A percentile compares a stretch with the other conserved stretches of the same genome.
These are phyloP conservation scores for Clarireedia hainanense DNA, from an alignment of 2,329 filamentous ascomycete genomes.

Conservation along the genomic window DNA sequence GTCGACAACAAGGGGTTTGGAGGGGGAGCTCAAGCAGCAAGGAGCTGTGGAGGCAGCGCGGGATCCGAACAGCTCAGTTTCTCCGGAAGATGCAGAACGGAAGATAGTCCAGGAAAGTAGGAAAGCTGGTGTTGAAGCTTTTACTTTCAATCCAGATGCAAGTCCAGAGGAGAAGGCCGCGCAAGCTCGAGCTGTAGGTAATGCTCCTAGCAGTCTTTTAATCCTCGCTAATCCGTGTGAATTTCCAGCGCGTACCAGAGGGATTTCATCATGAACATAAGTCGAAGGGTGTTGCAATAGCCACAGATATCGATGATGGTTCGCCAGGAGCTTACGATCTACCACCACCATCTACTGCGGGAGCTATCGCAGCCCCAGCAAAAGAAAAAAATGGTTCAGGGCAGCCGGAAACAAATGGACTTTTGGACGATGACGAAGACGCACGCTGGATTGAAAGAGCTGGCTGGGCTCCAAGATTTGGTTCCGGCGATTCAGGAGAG, in stretches of 20 bases:
- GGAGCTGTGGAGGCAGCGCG: constrained; percentile 70
- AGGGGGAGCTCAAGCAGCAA: constrained; percentile 68
- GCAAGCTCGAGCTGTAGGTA: constrained; percentile 66
- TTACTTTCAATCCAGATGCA: constrained; percentile 81
- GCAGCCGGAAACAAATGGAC: constrained; percentile 36
- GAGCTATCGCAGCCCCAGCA: constrained; percentile 47
- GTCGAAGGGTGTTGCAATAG: constrained; percentile 60
- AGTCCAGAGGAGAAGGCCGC: constrained; percentile 75
- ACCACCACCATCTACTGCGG: constrained; percentile 64
- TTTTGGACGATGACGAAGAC: constrained; percentile 41
- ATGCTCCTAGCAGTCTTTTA: background rate
- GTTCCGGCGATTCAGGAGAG: constrained; percentile 48
- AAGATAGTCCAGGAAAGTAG: constrained; percentile 69
- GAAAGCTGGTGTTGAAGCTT: constrained; percentile 71
- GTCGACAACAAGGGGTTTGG: constrained; percentile 26
- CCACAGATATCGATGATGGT: constrained; percentile 72
- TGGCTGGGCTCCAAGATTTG: constrained; percentile 86
- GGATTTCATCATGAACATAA: constrained; percentile 54
- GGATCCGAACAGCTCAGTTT: constrained; percentile 60
- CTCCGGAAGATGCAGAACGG: constrained; percentile 63
- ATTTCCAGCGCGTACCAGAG: constrained; percentile 51
- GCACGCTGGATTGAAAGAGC: constrained; percentile 50
- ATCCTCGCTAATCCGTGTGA: constrained; percentile 1
- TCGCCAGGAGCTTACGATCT: constrained; percentile 65
- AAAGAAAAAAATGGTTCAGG: constrained; percentile 39